Conservation (phyloP, 805 yeast genomes). For the Kazachstania psychrophila region DNA sequence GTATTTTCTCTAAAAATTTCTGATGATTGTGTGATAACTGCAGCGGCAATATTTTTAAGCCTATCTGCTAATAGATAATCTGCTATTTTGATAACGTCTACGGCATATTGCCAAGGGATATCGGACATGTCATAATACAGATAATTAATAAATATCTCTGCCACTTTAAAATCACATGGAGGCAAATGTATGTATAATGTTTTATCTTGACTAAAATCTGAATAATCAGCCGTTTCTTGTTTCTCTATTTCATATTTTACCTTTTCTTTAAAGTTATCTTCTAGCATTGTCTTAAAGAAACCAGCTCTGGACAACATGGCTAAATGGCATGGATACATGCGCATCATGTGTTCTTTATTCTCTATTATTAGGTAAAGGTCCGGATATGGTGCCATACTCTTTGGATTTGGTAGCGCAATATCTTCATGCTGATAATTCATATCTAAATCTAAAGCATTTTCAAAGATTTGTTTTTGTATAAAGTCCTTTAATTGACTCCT, state of each 20-base stretch:
- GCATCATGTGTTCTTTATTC: slow-evolving; percentile 18
- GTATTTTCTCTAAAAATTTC: slow-evolving; percentile 28
- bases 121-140: slow-evolving; percentile 53
- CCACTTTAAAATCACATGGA: slow-evolving; percentile 27
- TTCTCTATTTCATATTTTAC: slow-evolving; percentile 1
- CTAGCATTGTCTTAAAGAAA: slow-evolving; percentile 56
- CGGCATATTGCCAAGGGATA: slow-evolving; percentile 41
- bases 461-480: slow-evolving; percentile 18
- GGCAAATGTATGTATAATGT: slow-evolving; percentile 21
- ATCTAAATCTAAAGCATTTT: slow-evolving; percentile 3
- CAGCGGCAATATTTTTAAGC: slow-evolving; percentile 55
- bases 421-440: neutral
- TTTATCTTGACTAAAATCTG: slow-evolving; percentile 2
- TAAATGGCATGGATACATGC: slow-evolving; percentile 54
- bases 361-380: slow-evolving; percentile 40
- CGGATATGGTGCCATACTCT: slow-evolving; percentile 26
- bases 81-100: slow-evolving; percentile 50
- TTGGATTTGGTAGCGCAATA: neutral
- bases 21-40: slow-evolving; percentile 29
- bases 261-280: slow-evolving; percentile 39
- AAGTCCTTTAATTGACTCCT: slow-evolving; percentile 19
- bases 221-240: neutral
- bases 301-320: slow-evolving; percentile 52
- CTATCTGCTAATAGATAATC: slow-evolving; percentile 51
- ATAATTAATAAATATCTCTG: slow-evolving; percentile 44